A percentile compares a stretch with the other conserved stretches of the same genome.
Conservation (phyloP, 1,284 basidiomycete species). For the Ganoderma lingzhi region DNA sequence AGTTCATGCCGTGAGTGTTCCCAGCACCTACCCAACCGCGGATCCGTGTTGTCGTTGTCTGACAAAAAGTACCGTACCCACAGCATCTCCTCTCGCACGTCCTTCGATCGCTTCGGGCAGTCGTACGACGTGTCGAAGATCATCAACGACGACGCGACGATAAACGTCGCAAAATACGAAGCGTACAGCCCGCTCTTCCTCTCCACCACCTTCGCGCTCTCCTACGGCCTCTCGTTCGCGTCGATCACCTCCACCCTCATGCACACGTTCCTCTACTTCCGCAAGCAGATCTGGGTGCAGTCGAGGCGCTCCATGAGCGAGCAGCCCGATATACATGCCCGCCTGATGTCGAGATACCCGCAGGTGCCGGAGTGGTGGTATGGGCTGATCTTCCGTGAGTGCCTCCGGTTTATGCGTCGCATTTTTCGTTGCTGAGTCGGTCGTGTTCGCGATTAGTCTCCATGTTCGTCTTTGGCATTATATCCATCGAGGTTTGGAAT, state of each 20-base stretch:
- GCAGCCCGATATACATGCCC: slow-evolving; percentile 86
- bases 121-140: slow-evolving; percentile 66
- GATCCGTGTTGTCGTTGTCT: not conserved
- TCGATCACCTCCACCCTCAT: slow-evolving; percentile 67
- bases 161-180: slow-evolving; percentile 61
- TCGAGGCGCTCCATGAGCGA: slow-evolving; percentile 71
- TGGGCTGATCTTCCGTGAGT: slow-evolving; percentile 52
- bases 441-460: slow-evolving; percentile 39
- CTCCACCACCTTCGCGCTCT: slow-evolving; percentile 71
- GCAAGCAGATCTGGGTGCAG: slow-evolving; percentile 77
- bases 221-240: slow-evolving; percentile 70
- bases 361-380: slow-evolving; percentile 83
- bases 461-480: slow-evolving; percentile 69
- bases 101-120: slow-evolving; percentile 64
- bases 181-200: slow-evolving; percentile 71
- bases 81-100: slow-evolving; percentile 62
- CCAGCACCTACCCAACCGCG: not conserved
- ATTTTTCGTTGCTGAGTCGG: not conserved
- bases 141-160: slow-evolving; percentile 56
- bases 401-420: not conserved
- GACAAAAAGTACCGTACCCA: not conserved
- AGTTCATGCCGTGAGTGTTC: slow-evolving; percentile 54
- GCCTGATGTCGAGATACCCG: slow-evolving; percentile 81
- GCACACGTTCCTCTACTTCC: slow-evolving; percentile 86
- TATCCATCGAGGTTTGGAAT: slow-evolving; percentile 75